Base-by-base conservation (phyloP, 164 flowering plant species). In the Kalanchoe fedtschenkoi region DNA sequence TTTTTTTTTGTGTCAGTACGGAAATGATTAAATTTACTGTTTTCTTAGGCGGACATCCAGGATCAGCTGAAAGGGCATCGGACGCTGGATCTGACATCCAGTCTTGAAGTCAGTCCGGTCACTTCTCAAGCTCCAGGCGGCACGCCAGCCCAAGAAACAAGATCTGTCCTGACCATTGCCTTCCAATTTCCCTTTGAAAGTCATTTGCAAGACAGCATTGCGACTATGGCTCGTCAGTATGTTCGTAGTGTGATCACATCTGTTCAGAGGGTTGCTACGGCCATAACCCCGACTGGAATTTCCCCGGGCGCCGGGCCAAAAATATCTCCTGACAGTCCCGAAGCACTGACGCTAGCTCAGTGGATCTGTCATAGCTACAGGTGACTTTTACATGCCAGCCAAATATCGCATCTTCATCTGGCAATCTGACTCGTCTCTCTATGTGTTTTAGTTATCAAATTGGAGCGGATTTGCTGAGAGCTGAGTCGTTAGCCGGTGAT, bases 321-420 rank as follows among this genome's bases (percentile, higher is more conserved):
- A 71, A 63, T 84, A 11, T 82, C 86, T 41, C 81, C 85, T 14
- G 87, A 83, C 6, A 80, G 96, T 63, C 99, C 97, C 3, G 97
- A 90, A 73, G 99, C 97, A 56, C 74, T 78, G 54, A 88, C 95
- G 3, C 81, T 93, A 34, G 82, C 97, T 53, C 87, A 88, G 8
- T 93, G 97, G 99, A 91, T 93, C 74, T 84, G 87, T 82, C 88
- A 84, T 63, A 88, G 99, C 72, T 90, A 91, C 65, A 90, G 89
- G 99, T 66, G 73, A 74, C 83, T 76, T 62, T 26, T 33, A 1
- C 32, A 10, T 51, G 19, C 17, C 19, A 22, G 15, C 11, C 15
- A 17, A 51, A 21, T 4, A 2, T 51, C 14, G 3, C 3, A 4
- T 5, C 1, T 9, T 5, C 26, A 2, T 5, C 3, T 26, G 17